Percentiles rank a stretch among this genome's conserved stretches.
These are phyloP conservation scores for Boletus patriciae DNA, from an alignment of 768 basidiomycete genomes.

Conservation along the genomic window DNA sequence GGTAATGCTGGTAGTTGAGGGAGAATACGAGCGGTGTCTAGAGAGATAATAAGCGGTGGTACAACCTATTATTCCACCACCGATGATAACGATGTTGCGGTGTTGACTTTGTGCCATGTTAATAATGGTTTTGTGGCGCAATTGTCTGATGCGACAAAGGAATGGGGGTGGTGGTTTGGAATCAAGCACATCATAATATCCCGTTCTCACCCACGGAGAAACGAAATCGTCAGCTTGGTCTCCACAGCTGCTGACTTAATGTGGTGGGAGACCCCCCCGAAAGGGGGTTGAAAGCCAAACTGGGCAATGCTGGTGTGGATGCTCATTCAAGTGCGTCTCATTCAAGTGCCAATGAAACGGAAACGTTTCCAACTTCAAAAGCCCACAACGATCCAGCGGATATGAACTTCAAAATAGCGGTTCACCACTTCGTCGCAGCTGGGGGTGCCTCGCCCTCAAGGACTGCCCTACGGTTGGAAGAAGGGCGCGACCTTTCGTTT, in stretches of 20 bases:
- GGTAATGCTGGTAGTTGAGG: conserved; percentile 47
- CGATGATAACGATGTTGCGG: conserved; percentile 67
- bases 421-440: conserved; percentile 24
- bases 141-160: not conserved
- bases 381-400: not conserved
- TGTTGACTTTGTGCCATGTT: conserved; percentile 21
- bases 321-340: not conserved
- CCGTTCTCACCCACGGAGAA: not conserved
- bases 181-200: not conserved
- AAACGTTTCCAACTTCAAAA: not conserved
- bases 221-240: not conserved
- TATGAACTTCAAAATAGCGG: conserved; percentile 9
- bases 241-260: conserved; percentile 11
- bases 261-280: not conserved
- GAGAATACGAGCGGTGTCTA: conserved; percentile 49
- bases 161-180: not conserved
- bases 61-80: conserved; percentile 85
- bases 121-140: not conserved
- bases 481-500: conserved; percentile 22
- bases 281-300: not conserved
- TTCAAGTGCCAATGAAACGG: not conserved
- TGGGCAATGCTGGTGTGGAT: not conserved
- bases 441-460: not conserved
- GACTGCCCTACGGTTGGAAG: conserved; percentile 9
- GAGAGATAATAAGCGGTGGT: conserved; percentile 81